A percentile compares a stretch with the other conserved stretches of the same genome.
These are phyloP conservation scores for Calonectria henricotiae DNA, from an alignment of 2,329 filamentous ascomycete genomes.

Conservation along the genomic window DNA sequence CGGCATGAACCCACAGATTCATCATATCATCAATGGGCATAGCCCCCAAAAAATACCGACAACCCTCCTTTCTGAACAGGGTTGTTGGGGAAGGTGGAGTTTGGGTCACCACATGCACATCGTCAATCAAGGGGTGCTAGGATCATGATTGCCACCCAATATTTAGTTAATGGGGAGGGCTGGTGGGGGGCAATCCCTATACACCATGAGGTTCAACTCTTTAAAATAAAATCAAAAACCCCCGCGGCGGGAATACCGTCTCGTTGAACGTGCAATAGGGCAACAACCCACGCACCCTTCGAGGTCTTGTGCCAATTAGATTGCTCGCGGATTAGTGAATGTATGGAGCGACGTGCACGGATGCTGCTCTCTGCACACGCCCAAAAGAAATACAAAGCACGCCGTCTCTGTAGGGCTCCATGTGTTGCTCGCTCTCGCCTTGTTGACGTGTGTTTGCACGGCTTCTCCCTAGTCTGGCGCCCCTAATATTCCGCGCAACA, in stretches of 20 bases:
- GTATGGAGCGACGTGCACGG: too few relatives aligned
- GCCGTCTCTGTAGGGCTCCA: conserved; percentile 19
- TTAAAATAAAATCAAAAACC: background rate
- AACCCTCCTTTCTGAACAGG: background rate
- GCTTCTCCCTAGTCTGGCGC: conserved; percentile 2
- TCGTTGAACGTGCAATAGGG: too few relatives aligned
- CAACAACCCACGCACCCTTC: too few relatives aligned
- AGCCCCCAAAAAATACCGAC: background rate
- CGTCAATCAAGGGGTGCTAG: conserved; percentile 21
- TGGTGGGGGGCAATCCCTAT: conserved; percentile 7
- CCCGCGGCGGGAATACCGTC: background rate
- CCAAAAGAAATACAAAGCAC: background rate
- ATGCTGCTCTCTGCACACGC: too few relatives aligned
- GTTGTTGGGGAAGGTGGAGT: conserved; percentile 18
- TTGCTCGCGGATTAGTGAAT: too few relatives aligned
- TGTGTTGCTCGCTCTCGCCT: conserved; percentile 7
- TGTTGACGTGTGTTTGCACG: conserved; percentile 35
- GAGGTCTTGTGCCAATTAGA: too few relatives aligned
- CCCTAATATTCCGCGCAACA: conserved; percentile 34
- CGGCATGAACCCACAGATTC: conserved; percentile 15
- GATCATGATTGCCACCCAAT: conserved; percentile 20
- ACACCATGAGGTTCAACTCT: conserved; percentile 8
- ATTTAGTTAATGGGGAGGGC: conserved; percentile 7
- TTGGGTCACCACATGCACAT: conserved; percentile 3
- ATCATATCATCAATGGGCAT: conserved; percentile 22